These are phyloP conservation scores for Piper longum DNA, from an alignment of 164 flowering plant genomes.

Conservation along the genomic window DNA sequence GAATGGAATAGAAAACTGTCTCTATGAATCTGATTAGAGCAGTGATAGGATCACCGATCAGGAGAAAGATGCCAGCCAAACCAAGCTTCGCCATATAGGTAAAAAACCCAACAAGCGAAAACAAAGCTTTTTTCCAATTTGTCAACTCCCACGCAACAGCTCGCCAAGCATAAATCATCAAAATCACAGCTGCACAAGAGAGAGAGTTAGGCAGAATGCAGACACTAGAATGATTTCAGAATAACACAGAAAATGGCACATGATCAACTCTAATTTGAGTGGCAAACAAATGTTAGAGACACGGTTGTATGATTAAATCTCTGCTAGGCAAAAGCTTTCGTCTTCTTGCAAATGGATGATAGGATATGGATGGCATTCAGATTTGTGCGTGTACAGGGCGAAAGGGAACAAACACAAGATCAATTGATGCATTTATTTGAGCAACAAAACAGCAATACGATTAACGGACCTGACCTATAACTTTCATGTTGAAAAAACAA, in stretches of 20 bases:
- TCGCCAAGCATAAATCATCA: constrained; percentile 73
- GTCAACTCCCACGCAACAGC: constrained; percentile 70
- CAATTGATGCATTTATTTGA: no score
- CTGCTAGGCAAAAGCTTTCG: no score
- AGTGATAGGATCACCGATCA: constrained; percentile 61
- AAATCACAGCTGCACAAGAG: constrained; percentile 39
- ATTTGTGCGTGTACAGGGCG: no score
- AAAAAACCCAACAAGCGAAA: constrained; percentile 21
- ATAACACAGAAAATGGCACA: neutral
- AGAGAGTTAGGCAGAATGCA: neutral
- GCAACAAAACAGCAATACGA: no score
- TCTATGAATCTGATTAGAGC: constrained; percentile 35
- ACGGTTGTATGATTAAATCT: no score
- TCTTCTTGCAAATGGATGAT: no score
- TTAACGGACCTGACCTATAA: neutral
- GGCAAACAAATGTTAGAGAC: no score
- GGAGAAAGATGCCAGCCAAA: constrained; percentile 44
- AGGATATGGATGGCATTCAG: no score
- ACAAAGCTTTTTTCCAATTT: constrained; percentile 49
- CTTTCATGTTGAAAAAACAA: neutral
- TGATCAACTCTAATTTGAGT: no score
- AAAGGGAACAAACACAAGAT: no score
- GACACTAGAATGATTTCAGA: neutral
- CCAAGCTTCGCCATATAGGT: constrained; percentile 43
- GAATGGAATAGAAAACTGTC: constrained; percentile 34